Evolutionary conservation across 805 yeast genomes (phyloP).

Genomic region (Candida odintsovae): DNA sequence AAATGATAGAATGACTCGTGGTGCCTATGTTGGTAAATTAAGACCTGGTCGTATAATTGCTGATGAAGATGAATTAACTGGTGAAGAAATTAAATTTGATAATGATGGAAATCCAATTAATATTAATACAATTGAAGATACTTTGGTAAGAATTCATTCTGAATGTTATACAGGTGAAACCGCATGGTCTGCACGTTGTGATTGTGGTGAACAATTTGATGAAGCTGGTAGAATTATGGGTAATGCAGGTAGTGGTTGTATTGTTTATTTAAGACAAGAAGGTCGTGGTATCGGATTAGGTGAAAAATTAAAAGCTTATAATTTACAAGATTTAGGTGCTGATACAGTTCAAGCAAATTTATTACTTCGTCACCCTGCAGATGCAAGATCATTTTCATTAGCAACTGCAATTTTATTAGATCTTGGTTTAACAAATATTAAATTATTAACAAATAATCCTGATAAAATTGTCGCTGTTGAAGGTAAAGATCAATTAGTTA

Average conservation of each 20-base stretch:
- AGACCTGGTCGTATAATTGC: constrained; percentile 80
- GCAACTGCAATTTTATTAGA: constrained; percentile 92
- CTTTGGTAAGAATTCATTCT: constrained; percentile 84
- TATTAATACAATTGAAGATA: constrained; percentile 32
- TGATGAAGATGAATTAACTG: constrained; percentile 46
- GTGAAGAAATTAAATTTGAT: constrained; percentile 37
- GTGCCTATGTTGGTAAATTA: constrained; percentile 89
- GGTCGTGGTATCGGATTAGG: constrained; percentile 99
- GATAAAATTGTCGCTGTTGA: constrained; percentile 94
- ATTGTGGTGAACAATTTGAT: constrained; percentile 98
- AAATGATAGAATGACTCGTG: constrained; percentile 95
- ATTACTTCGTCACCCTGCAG: constrained; percentile 93
- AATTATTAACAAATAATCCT: constrained; percentile 89
- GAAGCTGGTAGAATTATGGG: constrained; percentile 97
- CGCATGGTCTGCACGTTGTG: constrained; percentile 98
- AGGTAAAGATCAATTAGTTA: constrained; percentile 68
- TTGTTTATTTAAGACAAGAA: constrained; percentile 93
- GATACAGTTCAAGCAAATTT: constrained; percentile 97
- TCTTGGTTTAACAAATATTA: constrained; percentile 65
- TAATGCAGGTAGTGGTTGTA: constrained; percentile 80
- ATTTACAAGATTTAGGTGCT: constrained; percentile 95
- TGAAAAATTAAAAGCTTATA: constrained; percentile 94
- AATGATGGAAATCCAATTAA: constrained; percentile 30
- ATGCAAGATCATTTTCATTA: constrained; percentile 87
- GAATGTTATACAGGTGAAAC: constrained; percentile 99